These are phyloP conservation scores for Xylaria scruposa DNA, from an alignment of 495 filamentous ascomycete species.

Conservation along the genomic window DNA sequence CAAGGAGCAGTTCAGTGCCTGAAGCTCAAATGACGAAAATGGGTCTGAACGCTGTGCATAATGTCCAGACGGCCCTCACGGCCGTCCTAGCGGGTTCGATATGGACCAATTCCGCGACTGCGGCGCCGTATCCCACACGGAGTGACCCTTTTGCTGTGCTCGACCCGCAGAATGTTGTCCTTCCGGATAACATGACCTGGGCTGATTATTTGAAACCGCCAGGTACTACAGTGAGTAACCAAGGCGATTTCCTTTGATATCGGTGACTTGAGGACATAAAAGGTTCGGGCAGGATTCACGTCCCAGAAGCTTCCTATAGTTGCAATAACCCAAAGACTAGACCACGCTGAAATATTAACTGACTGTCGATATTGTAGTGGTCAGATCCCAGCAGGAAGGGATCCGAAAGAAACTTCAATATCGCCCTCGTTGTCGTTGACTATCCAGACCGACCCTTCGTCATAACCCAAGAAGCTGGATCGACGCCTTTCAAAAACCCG, in stretches of 20 bases:
- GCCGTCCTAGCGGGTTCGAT: conserved; percentile 30
- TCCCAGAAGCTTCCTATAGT: background rate
- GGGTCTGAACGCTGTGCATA: conserved; percentile 14
- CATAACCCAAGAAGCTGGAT: conserved; percentile 43
- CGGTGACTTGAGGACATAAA: background rate
- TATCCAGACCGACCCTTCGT: conserved; percentile 48
- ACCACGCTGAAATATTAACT: too few relatives aligned
- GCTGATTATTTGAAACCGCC: conserved; percentile 45
- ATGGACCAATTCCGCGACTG: conserved; percentile 23
- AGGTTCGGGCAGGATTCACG: background rate
- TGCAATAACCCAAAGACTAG: background rate
- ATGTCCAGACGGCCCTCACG: conserved; percentile 26
- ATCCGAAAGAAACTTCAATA: conserved; percentile 47
- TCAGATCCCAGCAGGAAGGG: conserved; percentile 43
- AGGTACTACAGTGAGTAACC: conserved; percentile 32
- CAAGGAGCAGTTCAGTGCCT: background rate
- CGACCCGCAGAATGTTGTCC: conserved; percentile 49
- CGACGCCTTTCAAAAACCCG: conserved; percentile 51
- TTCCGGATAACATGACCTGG: conserved; percentile 55
- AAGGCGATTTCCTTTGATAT: background rate
- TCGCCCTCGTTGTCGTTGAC: conserved; percentile 51
- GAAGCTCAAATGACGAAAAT: conserved; percentile 24
- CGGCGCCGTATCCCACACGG: conserved; percentile 31
- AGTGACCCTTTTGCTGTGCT: conserved; percentile 46
- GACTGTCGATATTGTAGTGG: conserved; percentile 30